Evolutionary conservation across 768 basidiomycete genomes (phyloP).

Genomic region (Cyathus striatus): DNA sequence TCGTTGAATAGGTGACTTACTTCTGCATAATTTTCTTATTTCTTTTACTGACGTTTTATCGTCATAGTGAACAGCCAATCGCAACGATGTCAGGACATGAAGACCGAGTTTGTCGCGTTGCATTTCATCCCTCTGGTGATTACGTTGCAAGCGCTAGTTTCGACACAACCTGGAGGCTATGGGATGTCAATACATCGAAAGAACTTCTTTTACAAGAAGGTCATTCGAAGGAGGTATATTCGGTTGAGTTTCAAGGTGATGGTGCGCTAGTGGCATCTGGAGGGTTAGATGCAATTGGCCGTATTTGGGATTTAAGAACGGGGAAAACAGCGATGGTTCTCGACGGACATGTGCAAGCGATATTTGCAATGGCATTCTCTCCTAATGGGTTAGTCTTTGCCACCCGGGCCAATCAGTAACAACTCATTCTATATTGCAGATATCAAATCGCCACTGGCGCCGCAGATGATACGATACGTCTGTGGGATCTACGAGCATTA

Average conservation of each 20-base stretch:
- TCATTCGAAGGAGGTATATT: slow-evolving; percentile 94
- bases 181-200: slow-evolving; percentile 82
- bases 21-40: slow-evolving; percentile 2
- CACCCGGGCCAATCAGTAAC: slow-evolving; percentile 2
- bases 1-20: slow-evolving; percentile 67
- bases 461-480: slow-evolving; percentile 94
- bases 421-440: slow-evolving; percentile 34
- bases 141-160: slow-evolving; percentile 95
- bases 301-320: slow-evolving; percentile 95
- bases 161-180: slow-evolving; percentile 95
- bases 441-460: slow-evolving; percentile 97
- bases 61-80: slow-evolving; percentile 82
- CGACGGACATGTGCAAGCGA: slow-evolving; percentile 93
- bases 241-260: slow-evolving; percentile 94
- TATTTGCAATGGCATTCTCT: slow-evolving; percentile 87
- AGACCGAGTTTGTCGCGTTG: slow-evolving; percentile 87
- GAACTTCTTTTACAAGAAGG: slow-evolving; percentile 92
- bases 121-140: slow-evolving; percentile 93
- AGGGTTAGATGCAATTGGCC: slow-evolving; percentile 93
- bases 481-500: slow-evolving; percentile 96
- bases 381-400: slow-evolving; percentile 73
- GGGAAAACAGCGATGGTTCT: slow-evolving; percentile 97
- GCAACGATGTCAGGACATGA: slow-evolving; percentile 84
- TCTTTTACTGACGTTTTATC: slow-evolving; percentile 3
- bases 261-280: slow-evolving; percentile 91